Conservation (phyloP, 768 basidiomycete species). For the Pulveroboletus sp. region DNA sequence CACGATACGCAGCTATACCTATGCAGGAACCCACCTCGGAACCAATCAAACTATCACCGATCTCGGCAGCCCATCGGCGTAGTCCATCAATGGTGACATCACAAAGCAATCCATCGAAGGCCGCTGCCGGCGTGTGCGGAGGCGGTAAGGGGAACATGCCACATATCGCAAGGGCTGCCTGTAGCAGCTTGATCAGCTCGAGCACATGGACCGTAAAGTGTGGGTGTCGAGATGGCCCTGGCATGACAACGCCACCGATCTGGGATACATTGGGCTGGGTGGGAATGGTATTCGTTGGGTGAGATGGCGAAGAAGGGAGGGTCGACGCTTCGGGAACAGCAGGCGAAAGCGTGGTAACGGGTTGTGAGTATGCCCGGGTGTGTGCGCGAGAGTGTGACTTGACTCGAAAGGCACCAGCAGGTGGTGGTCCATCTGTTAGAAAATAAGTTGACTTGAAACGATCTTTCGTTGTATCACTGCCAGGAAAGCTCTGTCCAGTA, state of each 20-base stretch:
- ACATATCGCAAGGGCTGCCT: conserved; percentile 68
- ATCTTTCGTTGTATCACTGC: conserved; percentile 75
- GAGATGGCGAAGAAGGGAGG: conserved; percentile 25
- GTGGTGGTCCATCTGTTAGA: conserved; percentile 41
- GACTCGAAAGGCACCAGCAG: conserved; percentile 21
- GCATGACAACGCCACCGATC: neutral
- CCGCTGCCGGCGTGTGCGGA: conserved; percentile 7
- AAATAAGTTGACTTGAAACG: conserved; percentile 73
- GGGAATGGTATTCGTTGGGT: conserved; percentile 12
- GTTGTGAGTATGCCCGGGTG: conserved; percentile 29
- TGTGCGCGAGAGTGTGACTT: conserved; percentile 31
- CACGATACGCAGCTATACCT: neutral
- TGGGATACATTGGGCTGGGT: conserved; percentile 17
- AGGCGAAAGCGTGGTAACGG: conserved; percentile 22
- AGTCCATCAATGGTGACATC: conserved; percentile 75
- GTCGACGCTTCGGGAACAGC: conserved; percentile 18
- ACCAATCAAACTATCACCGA: conserved; percentile 60
- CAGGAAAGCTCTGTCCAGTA: conserved; percentile 9
- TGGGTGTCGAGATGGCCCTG: conserved; percentile 25
- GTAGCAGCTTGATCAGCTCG: conserved; percentile 73
- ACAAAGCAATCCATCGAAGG: conserved; percentile 70
- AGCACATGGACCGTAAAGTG: conserved; percentile 67
- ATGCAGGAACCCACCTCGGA: conserved; percentile 47
- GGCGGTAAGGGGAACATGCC: conserved; percentile 51
- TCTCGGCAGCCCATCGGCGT: conserved; percentile 59